A percentile compares a stretch with the other conserved stretches of the same genome.
Evolutionary conservation across 2,329 filamentous ascomycete species (phyloP).

Genomic region (Cytospora piceicola): DNA sequence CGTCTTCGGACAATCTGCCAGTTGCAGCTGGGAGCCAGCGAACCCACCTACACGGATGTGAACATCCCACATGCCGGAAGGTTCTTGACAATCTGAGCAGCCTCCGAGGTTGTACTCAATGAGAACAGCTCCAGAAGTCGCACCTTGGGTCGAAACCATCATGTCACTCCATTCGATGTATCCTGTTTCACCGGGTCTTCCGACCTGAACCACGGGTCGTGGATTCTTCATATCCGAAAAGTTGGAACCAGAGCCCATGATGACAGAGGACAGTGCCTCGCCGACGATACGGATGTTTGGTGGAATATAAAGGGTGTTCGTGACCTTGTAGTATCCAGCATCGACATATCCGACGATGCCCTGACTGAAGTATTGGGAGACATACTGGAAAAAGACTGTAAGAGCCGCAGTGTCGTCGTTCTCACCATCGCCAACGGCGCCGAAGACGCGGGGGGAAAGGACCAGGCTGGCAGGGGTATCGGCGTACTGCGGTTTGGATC

Average conservation of each 20-base stretch:
- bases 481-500: slow-evolving; percentile 69
- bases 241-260: slow-evolving; percentile 58
- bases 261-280: slow-evolving; percentile 55
- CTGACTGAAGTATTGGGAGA: slow-evolving; percentile 42
- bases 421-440: slow-evolving; percentile 70
- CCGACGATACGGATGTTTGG: slow-evolving; percentile 60
- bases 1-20: slow-evolving; percentile 66
- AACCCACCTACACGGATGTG: slow-evolving; percentile 76
- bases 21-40: slow-evolving; percentile 69
- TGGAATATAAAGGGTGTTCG: slow-evolving; percentile 55
- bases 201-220: slow-evolving; percentile 66
- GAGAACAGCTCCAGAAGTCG: slow-evolving; percentile 68
- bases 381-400: slow-evolving; percentile 38
- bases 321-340: slow-evolving; percentile 65
- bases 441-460: slow-evolving; percentile 63
- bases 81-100: slow-evolving; percentile 35
- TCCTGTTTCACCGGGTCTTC: slow-evolving; percentile 63
- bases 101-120: slow-evolving; percentile 71
- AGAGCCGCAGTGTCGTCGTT: slow-evolving; percentile 61
- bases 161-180: slow-evolving; percentile 73
- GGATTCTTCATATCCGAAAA: slow-evolving; percentile 64
- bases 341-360: slow-evolving; percentile 64
- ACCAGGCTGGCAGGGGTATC: slow-evolving; percentile 56
- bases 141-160: slow-evolving; percentile 69
- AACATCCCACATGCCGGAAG: slow-evolving; percentile 71